Evolutionary conservation across 2,329 filamentous ascomycete species (phyloP), one percentile per base, ranked within the genome.

Genomic region (Emericellopsis cladophorae): DNA sequence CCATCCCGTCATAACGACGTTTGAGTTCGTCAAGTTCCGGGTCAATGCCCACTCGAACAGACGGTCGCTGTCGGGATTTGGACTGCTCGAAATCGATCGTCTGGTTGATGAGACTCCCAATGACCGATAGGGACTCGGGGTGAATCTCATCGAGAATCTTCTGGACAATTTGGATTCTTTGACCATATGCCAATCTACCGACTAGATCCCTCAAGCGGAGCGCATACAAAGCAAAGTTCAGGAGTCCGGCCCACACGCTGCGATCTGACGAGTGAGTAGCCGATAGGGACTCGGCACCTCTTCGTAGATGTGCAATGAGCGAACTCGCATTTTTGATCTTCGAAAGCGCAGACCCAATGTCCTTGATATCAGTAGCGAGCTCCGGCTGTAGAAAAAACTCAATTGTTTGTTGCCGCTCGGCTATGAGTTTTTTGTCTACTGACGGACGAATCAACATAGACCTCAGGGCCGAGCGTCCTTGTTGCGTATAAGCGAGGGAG

Each of bases 41-140:
- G 52, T 92, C 81, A 12, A 95, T 62, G 0, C 86, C 84, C 16
- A 72, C 60, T 39, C 74, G 76, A 11, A 98, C 79, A 3, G 86
- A 78, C 2, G 82, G 84, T 21, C 84, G 78, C 42, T 76, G 74
- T 47, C 82, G 76, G 37, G 79, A 70, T 42, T 77, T 76, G 0
- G 86, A 90, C 44, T 77, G 72, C 26, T 88, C 74, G 49, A 95
- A 89, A 54, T 95, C 87, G 38, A 95, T 74, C 12, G 79, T 82
- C 41, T 80, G 74, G 34, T 76, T 74, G 40, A 96, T 83, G 43
- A 78, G 67, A 40, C 77, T 72, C 5, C 86, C 86, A 31, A 94
- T 66, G 33, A 71, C 66, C 24, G 78, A 71, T 4, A 94, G 60
- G 6, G 71, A 65, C 18, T 64, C 59, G 18, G 68, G 65, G 39